Percentiles rank a stretch among this genome's conserved stretches.
phyloP scores from a whole-genome alignment of 2,329 filamentous ascomycete genomes.

The Beauveria sp. region DNA sequence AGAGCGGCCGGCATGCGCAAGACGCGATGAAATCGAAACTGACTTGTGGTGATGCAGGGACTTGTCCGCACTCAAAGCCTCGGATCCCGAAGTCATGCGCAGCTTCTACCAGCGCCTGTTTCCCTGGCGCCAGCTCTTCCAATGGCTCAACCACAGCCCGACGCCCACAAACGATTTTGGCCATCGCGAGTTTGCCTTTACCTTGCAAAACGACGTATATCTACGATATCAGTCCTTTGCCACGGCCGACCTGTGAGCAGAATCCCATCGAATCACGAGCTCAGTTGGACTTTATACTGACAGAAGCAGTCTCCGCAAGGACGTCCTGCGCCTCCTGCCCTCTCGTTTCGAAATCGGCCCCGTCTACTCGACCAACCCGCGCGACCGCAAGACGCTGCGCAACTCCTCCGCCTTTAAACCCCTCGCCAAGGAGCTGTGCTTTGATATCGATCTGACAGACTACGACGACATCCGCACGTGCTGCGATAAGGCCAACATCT shows the following conservation, averaged over 20 bases:
- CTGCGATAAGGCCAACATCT: slow-evolving; percentile 90
- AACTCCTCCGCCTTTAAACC: slow-evolving; percentile 79
- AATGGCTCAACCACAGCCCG: slow-evolving; percentile 94
- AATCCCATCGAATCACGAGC: too few species aligned
- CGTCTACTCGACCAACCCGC: slow-evolving; percentile 90
- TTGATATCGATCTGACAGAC: slow-evolving; percentile 99
- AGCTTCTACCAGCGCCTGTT: slow-evolving; percentile 95
- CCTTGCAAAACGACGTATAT: slow-evolving; percentile 85
- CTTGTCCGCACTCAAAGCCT: slow-evolving; percentile 37
- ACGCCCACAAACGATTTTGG: slow-evolving; percentile 80
- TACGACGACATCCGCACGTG: slow-evolving; percentile 96
- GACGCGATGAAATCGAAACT: background rate
- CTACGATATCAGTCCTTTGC: slow-evolving; percentile 75
- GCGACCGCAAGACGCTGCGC: slow-evolving; percentile 80
- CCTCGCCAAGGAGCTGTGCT: slow-evolving; percentile 87
- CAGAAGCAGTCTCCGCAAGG: slow-evolving; percentile 65
- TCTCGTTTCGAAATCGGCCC: slow-evolving; percentile 97
- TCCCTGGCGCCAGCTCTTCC: slow-evolving; percentile 88
- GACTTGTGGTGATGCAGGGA: slow-evolving; percentile 21
- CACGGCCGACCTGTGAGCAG: slow-evolving; percentile 42
- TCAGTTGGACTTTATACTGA: slow-evolving; percentile 5
- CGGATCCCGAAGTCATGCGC: slow-evolving; percentile 78
- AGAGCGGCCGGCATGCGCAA: slow-evolving; percentile 3
- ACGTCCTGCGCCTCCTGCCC: slow-evolving; percentile 80
- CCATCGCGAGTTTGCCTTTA: slow-evolving; percentile 94